Base-by-base conservation (phyloP, 352 stramenopile genomes). In the Phytophthora cajani region DNA sequence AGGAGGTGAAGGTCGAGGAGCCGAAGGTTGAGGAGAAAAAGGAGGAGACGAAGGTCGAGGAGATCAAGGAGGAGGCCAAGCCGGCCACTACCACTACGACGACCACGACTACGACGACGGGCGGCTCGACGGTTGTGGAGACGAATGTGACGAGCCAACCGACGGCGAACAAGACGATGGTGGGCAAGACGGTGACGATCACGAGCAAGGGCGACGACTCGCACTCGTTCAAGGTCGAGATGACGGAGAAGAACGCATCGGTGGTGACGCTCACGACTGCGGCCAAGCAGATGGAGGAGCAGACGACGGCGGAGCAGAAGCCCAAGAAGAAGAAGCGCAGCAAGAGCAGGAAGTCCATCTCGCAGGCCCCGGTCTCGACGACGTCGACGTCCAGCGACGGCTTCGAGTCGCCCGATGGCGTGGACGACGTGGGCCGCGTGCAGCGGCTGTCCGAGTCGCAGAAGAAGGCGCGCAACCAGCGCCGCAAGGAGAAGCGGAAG, bases 401-500 rank as follows among this genome's bases (percentile, higher is more conserved):
- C 33, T 75, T 76, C 17, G 78, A 85, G 42, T 78, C 78, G 21
- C 61, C 78, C 8, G 65, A 69, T 38, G 77, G 63, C n/a, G 71
- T 78, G 55, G 68, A 79, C 27, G 67, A 75, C 11, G 62, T 75
- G 17, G 49, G 16, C 64, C 51, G 66, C 25, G 62, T 72, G 60
- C 81, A 60, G 79, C 55, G 69, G 61, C 71, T 87, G 30, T 81
- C 81, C 44, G 84, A 85, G 32, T 63, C 74, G 21, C 86, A 93
- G 71, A 92, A 92, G 71, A 84, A 81, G 47, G 55, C 67, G 67
- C 86, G 86, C 55, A 93, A 93, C 78, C 72, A 81, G 61, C 83
- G 83, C 58, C 84, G 86, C 66, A 91, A 91, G 78, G 80, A 89
- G 60, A 93, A 93, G 80, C 81, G 86, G 33, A 91, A 88, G 79